These are phyloP conservation scores for Bremia lactucae DNA, from an alignment of 352 stramenopile genomes.

Conservation along the genomic window DNA sequence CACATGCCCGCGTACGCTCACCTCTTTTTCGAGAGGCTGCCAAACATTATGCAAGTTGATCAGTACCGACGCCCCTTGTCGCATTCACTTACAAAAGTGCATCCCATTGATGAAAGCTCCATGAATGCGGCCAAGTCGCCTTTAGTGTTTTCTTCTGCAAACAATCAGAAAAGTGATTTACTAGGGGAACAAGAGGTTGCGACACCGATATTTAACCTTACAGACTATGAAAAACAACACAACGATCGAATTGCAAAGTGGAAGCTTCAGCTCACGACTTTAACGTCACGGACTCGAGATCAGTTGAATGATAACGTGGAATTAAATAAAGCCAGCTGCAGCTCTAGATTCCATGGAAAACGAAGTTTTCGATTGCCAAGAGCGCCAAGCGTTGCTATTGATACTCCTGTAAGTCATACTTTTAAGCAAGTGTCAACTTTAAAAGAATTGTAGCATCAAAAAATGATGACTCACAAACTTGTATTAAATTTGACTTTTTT, in stretches of 20 bases:
- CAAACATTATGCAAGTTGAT: conserved; percentile 48
- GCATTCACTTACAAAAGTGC: too few relatives aligned
- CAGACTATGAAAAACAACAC: conserved; percentile 37
- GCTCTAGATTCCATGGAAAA: conserved; percentile 11
- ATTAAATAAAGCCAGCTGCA: conserved; percentile 7
- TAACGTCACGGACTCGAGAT: conserved; percentile 33
- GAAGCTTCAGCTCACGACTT: conserved; percentile 36
- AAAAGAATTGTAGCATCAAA: conserved; percentile 46
- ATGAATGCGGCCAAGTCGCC: conserved; percentile 4
- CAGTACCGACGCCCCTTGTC: conserved; percentile 35
- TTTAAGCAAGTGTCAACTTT: conserved; percentile 39
- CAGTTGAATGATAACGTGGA: conserved; percentile 23
- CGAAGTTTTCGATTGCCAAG: conserved; percentile 19
- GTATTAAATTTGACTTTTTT: too few relatives aligned
- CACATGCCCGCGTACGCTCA: conserved; percentile 48
- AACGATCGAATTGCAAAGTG: conserved; percentile 34
- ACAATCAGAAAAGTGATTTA: conserved; percentile 11
- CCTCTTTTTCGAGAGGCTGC: conserved; percentile 51
- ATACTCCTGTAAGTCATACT: conserved; percentile 36
- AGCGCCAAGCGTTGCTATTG: conserved; percentile 24
- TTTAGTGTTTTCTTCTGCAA: conserved; percentile 23
- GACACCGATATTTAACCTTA: conserved; percentile 15
- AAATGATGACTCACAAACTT: too few relatives aligned
- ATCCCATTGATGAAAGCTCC: too few relatives aligned
- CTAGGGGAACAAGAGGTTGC: too few relatives aligned